phyloP scores from a whole-genome alignment of 306 rosid species.

The Carpinus fangiana region DNA sequence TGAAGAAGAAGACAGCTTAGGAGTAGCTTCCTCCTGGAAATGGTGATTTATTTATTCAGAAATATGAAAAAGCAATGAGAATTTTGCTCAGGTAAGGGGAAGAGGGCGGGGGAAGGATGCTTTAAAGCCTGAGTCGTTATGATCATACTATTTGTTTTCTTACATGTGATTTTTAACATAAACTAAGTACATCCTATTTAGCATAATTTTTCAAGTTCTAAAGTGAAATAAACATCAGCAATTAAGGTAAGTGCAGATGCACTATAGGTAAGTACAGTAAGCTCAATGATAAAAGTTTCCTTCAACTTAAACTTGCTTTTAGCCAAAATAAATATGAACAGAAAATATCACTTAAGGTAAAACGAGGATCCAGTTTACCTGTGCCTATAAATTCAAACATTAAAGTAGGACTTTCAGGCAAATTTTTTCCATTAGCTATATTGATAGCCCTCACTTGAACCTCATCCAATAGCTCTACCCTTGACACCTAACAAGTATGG shows the following conservation, averaged over 20 bases:
- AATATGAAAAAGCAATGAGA: not conserved
- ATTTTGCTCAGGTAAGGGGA: not conserved
- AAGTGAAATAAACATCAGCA: not conserved
- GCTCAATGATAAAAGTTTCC: slow-evolving; percentile 9
- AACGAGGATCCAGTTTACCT: slow-evolving; percentile 48
- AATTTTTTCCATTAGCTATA: slow-evolving; percentile 81
- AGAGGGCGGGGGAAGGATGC: not conserved
- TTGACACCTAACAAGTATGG: slow-evolving; percentile 67
- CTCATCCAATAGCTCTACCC: slow-evolving; percentile 94
- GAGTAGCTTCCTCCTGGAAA: not conserved
- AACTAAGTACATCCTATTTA: not conserved
- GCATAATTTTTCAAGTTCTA: not conserved
- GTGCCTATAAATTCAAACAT: slow-evolving; percentile 95
- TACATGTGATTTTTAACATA: not conserved
- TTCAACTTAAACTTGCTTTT: slow-evolving; percentile 20
- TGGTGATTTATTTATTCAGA: slow-evolving; percentile 16
- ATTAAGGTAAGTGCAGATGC: not conserved
- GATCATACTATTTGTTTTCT: not conserved
- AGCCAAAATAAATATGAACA: slow-evolving; percentile 11
- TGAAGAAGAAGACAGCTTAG: not conserved
- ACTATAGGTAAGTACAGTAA: not conserved
- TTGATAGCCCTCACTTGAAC: slow-evolving; percentile 93
- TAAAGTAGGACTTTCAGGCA: slow-evolving; percentile 77
- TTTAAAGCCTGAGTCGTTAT: not conserved
- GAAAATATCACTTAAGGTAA: not conserved